Evolutionary conservation across 768 basidiomycete species (phyloP).

Genomic region (Russula sp.): DNA sequence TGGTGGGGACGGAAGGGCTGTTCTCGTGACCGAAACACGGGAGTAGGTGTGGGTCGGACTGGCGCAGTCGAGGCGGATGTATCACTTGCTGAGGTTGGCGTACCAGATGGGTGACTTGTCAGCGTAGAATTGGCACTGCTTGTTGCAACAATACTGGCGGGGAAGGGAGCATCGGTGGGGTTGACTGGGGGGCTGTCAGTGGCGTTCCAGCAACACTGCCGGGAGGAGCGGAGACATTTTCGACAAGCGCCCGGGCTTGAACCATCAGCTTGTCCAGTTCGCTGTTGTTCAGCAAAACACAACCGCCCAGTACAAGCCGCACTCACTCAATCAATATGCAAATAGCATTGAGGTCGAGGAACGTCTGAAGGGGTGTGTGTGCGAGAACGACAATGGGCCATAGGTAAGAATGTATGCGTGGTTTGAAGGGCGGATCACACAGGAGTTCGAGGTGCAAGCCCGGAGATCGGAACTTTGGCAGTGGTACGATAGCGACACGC

Average conservation of each 20-base stretch:
- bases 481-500: conserved; percentile 33
- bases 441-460: conserved; percentile 68
- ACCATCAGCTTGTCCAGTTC: conserved; percentile 29
- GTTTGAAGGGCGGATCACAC: conserved; percentile 53
- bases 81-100: conserved; percentile 44
- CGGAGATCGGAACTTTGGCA: conserved; percentile 65
- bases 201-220: conserved; percentile 27
- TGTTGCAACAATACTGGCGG: conserved; percentile 66
- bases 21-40: conserved; percentile 33
- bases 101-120: conserved; percentile 55
- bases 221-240: conserved; percentile 27
- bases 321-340: conserved; percentile 83
- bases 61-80: conserved; percentile 28
- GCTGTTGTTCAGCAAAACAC: conserved; percentile 19
- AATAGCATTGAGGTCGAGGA: conserved; percentile 88
- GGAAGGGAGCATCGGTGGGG: conserved; percentile 77
- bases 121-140: conserved; percentile 79
- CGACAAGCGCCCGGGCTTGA: conserved; percentile 31
- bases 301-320: neutral
- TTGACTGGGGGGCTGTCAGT: conserved; percentile 32
- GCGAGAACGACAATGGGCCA: conserved; percentile 68
- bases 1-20: conserved; percentile 27
- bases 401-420: conserved; percentile 62
- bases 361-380: conserved; percentile 75
- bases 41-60: conserved; percentile 32